These are phyloP conservation scores for Huntiella bhutanensis DNA, from an alignment of 2,329 filamentous ascomycete genomes.

Conservation along the genomic window DNA sequence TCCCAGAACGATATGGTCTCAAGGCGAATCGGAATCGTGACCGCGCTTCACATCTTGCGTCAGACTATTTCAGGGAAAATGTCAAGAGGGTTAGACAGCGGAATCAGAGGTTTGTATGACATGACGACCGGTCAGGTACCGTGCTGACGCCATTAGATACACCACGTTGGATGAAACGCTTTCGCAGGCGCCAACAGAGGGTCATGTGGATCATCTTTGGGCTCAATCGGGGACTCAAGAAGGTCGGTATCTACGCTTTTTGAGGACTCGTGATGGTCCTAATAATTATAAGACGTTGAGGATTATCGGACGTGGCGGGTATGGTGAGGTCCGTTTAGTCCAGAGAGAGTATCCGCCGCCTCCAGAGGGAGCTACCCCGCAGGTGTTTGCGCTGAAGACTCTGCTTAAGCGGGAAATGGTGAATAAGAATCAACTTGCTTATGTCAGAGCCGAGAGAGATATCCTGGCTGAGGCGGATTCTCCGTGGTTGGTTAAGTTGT, in stretches of 20 bases:
- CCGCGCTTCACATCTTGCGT: conserved; percentile 9
- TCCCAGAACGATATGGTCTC: conserved; percentile 8
- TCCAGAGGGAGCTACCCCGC: conserved; percentile 36
- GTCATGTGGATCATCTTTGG: conserved; percentile 8
- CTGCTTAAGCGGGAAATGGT: conserved; percentile 68
- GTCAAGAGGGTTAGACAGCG: conserved; percentile 10
- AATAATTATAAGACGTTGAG: conserved; percentile 59
- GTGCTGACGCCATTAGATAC: neutral
- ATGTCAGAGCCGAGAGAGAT: conserved; percentile 62
- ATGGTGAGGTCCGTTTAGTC: conserved; percentile 61
- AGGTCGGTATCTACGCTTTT: conserved; percentile 52
- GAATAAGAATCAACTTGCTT: conserved; percentile 61
- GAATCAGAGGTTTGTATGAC: conserved; percentile 4
- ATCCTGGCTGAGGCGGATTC: conserved; percentile 64
- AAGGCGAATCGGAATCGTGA: conserved; percentile 10
- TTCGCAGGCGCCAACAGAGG: neutral
- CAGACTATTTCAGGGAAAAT: conserved; percentile 10
- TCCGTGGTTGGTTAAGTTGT: conserved; percentile 63
- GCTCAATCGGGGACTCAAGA: conserved; percentile 21
- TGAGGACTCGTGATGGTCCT: conserved; percentile 50
- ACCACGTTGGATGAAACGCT: conserved; percentile 6
- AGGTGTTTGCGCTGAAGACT: conserved; percentile 63
- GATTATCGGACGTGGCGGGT: conserved; percentile 64
- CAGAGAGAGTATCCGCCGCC: conserved; percentile 34
- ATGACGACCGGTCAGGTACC: neutral